Base-by-base conservation (phyloP, 306 rosid species). In the Geum urbanum region DNA sequence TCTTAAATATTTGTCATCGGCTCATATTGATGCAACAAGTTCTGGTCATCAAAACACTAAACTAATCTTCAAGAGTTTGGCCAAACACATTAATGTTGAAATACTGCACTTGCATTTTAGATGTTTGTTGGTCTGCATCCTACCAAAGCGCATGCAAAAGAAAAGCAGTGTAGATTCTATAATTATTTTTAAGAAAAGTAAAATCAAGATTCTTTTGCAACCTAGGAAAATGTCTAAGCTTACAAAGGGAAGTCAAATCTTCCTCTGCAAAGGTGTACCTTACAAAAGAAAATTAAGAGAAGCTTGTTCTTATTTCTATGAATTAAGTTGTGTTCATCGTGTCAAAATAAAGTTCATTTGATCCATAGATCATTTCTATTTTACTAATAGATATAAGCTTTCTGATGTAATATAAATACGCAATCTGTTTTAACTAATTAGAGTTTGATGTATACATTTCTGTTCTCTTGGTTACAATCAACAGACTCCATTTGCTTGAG, bases 401-500 rank as follows among this genome's bases (percentile, higher is more conserved):
- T 67, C 14, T 43, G 22, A 32, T 12, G 40, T 58, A 58, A 58
- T 14, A 10, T 32, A 19, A 32, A 32, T 32, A 24, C 32, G 51
- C 39, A 55, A 9, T 11, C 27, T 27, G 43, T 9, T 27, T 53
- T 24, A 10, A 52, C n/a, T 15, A 3, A 37, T 14, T 19, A 46
- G 35, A 32, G 40, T 50, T 3, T 47, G 40, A 32, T 18, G 69
- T 66, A 53, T 55, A 73, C 18, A 66, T 52, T 53, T 71, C 55
- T 59, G 9, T 32, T 74, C 10, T 84, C 44, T 40, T 76, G 80
- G 56, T 61, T 69, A 58, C 69, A 39, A 54, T 69, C 35, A 74
- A 74, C 91, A 94, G 98, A 73, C 73, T 90, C 45, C 89, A 88
- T 83, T 51, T 88, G 58, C 82, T 84, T 35, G 97, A 94, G 82